Base-by-base conservation (phyloP, 306 rosid species). In the Amphicarpaea edgeworthii region DNA sequence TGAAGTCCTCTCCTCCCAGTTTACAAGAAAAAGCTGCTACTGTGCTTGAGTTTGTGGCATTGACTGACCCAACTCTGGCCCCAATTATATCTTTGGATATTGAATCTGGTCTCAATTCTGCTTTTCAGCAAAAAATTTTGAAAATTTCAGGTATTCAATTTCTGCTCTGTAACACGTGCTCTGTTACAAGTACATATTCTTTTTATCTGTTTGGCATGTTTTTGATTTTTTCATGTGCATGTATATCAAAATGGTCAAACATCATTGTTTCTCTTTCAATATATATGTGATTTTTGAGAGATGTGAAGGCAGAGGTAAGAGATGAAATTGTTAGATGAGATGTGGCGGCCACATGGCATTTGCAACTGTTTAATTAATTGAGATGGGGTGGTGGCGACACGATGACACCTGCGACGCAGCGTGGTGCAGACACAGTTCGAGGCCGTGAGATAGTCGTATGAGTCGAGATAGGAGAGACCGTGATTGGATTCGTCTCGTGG, bases 21-120 rank as follows among this genome's bases (percentile, higher is more conserved):
- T 82, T 91, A 81, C 97, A 94, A 80, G 85, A 81, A 76, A 91
- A 91, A 83, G 96, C 96, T 61, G 90, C 94, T 21, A 87, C 90
- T 16, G 79, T 90, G 43, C 94, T 94, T 0, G 97, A 94, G 82
- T 94, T 90, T 75, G 86, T 82, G 71, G 83, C 90, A 75, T 71
- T 88, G 79, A 84, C 72, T 64, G 94, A 90, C 80, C 91, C 87
- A 74, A 77, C 86, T 67, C 83, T 88, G 79, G 77, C 81, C 71
- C 42, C 73, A 16, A 66, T 85, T 76, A 64, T 72, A 40, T 72
- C 87, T 6, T 78, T 73, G 53, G 90, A 88, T 80, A 79, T 94
- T 38, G 96, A 88, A 82, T 80, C 88, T n/a, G 91, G 86, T 81
- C 86, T 94, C 68, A 60, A 47, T 54, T 87, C 87, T 75, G 84